Evolutionary conservation across 495 filamentous ascomycete genomes (phyloP).

Genomic region (Penicilliopsis zonata): DNA sequence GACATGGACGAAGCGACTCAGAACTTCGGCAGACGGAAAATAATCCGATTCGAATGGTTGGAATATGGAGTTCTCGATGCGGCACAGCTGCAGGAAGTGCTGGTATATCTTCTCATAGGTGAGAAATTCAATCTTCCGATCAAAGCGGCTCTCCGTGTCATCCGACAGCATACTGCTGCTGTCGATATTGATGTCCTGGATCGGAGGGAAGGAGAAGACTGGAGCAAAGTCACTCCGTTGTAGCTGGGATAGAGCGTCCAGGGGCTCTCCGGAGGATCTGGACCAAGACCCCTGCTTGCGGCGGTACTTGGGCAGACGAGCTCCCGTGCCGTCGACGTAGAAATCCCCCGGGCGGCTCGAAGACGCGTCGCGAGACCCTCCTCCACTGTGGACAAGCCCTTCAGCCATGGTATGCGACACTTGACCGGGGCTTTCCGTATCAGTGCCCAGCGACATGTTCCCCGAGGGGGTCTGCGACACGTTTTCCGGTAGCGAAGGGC

Average conservation of each 20-base stretch:
- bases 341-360: slow-evolving; percentile 19
- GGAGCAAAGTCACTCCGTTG: slow-evolving; percentile 3
- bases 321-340: slow-evolving; percentile 24
- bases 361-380: slow-evolving; percentile 10
- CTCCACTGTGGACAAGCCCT: too few species aligned
- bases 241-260: slow-evolving; percentile 4
- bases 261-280: slow-evolving; percentile 7
- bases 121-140: slow-evolving; percentile 13
- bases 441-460: slow-evolving; percentile 10
- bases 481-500: slow-evolving; percentile 9
- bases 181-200: slow-evolving; percentile 8
- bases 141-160: slow-evolving; percentile 2
- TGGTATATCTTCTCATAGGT: slow-evolving; percentile 24
- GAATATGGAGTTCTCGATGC: slow-evolving; percentile 21
- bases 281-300: slow-evolving; percentile 14
- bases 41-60: slow-evolving; percentile 19
- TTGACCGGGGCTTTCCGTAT: slow-evolving; percentile 9
- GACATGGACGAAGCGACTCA: slow-evolving; percentile 19
- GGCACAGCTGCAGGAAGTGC: slow-evolving; percentile 24
- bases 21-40: slow-evolving; percentile 21
- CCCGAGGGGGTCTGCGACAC: slow-evolving; percentile 11
- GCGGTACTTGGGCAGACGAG: slow-evolving; percentile 18
- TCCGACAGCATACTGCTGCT: slow-evolving; percentile 3
- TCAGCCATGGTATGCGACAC: slow-evolving; percentile 8
- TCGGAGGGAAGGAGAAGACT: slow-evolving; percentile 15